phyloP scores from a whole-genome alignment of 2,329 filamentous ascomycete genomes.

The Aspergillus fructus region DNA sequence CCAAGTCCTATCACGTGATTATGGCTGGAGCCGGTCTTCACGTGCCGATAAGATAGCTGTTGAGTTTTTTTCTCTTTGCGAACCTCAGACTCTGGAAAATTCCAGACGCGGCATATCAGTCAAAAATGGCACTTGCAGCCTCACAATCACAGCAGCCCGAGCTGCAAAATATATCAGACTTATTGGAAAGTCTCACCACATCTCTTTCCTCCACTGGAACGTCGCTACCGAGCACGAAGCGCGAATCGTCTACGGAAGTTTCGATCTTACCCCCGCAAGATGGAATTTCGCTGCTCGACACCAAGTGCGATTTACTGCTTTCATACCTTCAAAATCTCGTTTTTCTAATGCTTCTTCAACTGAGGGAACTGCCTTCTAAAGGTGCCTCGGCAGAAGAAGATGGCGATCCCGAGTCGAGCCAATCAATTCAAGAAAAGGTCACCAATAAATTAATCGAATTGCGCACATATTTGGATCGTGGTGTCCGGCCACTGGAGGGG shows the following conservation, averaged over 20 bases:
- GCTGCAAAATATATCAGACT: constrained; percentile 26
- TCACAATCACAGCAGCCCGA: constrained; percentile 21
- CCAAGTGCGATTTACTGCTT: constrained; percentile 95
- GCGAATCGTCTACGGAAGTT: constrained; percentile 55
- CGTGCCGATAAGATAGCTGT: constrained; percentile 26
- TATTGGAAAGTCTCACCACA: constrained; percentile 35
- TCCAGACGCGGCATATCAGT: constrained; percentile 1
- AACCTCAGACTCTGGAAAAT: neutral
- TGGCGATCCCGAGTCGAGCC: constrained; percentile 17
- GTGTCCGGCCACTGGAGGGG: constrained; percentile 83
- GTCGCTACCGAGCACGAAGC: constrained; percentile 34
- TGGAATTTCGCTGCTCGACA: constrained; percentile 90
- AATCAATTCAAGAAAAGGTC: constrained; percentile 63
- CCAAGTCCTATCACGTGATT: neutral
- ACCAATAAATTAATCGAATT: constrained; percentile 87
- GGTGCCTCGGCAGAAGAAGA: constrained; percentile 35
- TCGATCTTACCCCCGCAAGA: constrained; percentile 74
- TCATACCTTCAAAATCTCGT: constrained; percentile 94
- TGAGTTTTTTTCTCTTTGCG: constrained; percentile 16
- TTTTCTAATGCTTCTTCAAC: constrained; percentile 78
- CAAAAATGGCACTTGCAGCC: constrained; percentile 27
- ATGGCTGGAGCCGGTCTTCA: neutral
- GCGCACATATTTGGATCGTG: constrained; percentile 89
- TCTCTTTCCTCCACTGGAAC: constrained; percentile 35
- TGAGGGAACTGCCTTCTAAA: constrained; percentile 56